Percentiles rank a stretch among this genome's conserved stretches.
Conservation (phyloP, 2,329 filamentous ascomycete species). For the Neopestalotiopsis rosae region DNA sequence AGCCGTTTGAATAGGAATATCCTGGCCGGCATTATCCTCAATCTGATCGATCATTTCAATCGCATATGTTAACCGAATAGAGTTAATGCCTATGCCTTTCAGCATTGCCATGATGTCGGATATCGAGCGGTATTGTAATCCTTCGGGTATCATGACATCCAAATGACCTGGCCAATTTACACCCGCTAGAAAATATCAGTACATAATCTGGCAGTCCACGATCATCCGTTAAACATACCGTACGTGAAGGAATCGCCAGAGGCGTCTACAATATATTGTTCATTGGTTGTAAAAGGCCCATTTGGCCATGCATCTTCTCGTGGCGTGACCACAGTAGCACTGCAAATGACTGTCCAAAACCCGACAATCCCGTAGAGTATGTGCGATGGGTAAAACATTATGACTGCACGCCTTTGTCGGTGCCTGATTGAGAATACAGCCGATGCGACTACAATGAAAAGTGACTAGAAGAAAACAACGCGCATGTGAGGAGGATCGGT, state of each 20-base stretch:
- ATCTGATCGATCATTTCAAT: constrained; percentile 69
- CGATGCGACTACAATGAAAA: too few relatives aligned
- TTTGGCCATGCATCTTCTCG: constrained; percentile 38
- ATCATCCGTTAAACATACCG: not conserved
- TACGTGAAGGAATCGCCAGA: constrained; percentile 44
- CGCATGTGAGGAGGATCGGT: too few relatives aligned
- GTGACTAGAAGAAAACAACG: too few relatives aligned
- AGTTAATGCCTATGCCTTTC: constrained; percentile 66
- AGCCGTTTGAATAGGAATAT: constrained; percentile 50
- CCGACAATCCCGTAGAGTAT: not conserved
- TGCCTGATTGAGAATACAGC: too few relatives aligned
- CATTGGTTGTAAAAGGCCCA: constrained; percentile 45
- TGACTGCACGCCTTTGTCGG: too few relatives aligned
- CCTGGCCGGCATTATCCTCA: constrained; percentile 51
- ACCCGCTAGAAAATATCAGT: constrained; percentile 49
- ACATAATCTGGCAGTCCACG: not conserved
- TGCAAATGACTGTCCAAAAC: too few relatives aligned
- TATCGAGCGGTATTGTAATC: constrained; percentile 66
- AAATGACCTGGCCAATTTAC: constrained; percentile 67
- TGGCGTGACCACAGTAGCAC: not conserved
- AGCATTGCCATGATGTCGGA: constrained; percentile 58
- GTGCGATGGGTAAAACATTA: not conserved
- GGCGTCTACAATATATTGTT: constrained; percentile 48
- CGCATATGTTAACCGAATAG: constrained; percentile 66
- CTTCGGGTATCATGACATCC: constrained; percentile 70